These are phyloP conservation scores for Tolypocladium guangdongense DNA, from an alignment of 2,329 filamentous ascomycete species.

Conservation along the genomic window DNA sequence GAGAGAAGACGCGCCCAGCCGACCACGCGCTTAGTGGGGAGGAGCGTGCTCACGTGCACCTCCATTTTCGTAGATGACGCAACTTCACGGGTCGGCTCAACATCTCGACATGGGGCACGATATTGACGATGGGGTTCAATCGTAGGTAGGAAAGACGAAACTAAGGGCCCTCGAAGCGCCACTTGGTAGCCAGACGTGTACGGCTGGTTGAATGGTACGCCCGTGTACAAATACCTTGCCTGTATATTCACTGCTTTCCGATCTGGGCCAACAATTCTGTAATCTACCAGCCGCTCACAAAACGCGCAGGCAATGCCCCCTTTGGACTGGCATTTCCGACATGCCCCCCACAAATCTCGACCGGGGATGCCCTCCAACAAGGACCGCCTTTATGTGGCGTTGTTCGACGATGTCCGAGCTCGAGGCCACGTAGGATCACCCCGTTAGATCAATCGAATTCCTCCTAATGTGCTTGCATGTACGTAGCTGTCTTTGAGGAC, in stretches of 20 bases:
- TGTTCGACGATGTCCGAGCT: neutral
- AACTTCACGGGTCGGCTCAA: neutral
- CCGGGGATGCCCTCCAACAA: conserved; percentile 1
- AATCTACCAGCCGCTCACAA: neutral
- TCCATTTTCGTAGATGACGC: too few species aligned
- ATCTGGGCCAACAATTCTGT: neutral
- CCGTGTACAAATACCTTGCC: neutral
- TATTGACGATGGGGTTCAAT: too few species aligned
- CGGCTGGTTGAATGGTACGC: neutral
- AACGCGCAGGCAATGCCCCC: neutral
- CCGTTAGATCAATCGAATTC: neutral
- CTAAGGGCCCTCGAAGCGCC: neutral
- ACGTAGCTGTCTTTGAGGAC: neutral
- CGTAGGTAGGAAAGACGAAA: neutral
- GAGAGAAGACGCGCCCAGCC: neutral
- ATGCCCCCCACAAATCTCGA: neutral
- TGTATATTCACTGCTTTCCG: neutral
- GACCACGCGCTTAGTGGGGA: neutral
- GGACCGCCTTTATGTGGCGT: conserved; percentile 1
- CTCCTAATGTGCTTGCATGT: neutral
- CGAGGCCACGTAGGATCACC: neutral
- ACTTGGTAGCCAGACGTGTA: neutral
- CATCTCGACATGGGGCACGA: neutral
- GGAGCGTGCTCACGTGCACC: neutral
- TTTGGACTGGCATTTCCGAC: neutral